phyloP scores from a whole-genome alignment of 108 stramenopile genomes.

The Fistulifera solaris region DNA sequence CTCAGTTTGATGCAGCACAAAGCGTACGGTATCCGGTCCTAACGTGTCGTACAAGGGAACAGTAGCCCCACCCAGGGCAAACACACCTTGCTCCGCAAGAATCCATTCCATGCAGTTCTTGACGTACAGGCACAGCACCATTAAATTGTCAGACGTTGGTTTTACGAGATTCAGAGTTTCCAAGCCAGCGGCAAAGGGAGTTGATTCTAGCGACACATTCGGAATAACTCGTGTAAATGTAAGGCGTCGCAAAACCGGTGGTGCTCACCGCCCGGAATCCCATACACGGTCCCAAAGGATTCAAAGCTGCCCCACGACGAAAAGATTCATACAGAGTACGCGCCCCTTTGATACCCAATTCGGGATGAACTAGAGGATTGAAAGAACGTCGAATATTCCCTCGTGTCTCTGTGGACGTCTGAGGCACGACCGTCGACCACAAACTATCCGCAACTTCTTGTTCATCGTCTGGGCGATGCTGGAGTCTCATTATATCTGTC shows the following conservation, averaged over 20 bases:
- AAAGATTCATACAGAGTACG: constrained; percentile 77
- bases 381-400: constrained; percentile 41
- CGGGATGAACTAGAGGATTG: constrained; percentile 42
- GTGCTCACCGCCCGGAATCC: constrained; percentile 69
- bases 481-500: too few species aligned
- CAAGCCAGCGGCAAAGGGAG: constrained; percentile 68
- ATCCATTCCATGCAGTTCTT: constrained; percentile 94
- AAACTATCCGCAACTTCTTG: constrained; percentile 1
- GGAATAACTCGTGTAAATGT: constrained; percentile 67
- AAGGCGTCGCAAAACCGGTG: constrained; percentile 77
- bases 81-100: constrained; percentile 84
- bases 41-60: constrained; percentile 95
- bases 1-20: constrained; percentile 81
- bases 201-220: constrained; percentile 69
- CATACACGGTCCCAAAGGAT: constrained; percentile 74
- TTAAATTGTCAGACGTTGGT: constrained; percentile 59
- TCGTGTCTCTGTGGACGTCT: constrained; percentile 23
- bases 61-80: constrained; percentile 65
- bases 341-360: constrained; percentile 47
- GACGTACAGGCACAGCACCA: constrained; percentile 72
- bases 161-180: constrained; percentile 46
- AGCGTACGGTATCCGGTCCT: constrained; percentile 81
- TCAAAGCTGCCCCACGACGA: constrained; percentile 55
- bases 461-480: background rate
- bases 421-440: constrained; percentile 30